phyloP scores from a whole-genome alignment of 2,329 filamentous ascomycete genomes.

The Fusarium sp. region DNA sequence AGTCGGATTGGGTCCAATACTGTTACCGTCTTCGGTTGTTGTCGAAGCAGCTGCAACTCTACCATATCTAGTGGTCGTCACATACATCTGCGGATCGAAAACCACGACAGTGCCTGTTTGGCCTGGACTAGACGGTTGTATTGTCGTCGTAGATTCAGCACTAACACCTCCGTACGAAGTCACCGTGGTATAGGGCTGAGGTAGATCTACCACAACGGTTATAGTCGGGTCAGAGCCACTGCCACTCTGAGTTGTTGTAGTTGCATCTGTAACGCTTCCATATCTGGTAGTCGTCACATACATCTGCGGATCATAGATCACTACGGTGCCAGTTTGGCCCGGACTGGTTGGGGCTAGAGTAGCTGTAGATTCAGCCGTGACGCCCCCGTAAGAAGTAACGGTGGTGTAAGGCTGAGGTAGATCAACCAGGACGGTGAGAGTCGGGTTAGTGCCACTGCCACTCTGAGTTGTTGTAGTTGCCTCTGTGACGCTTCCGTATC shows the following conservation, averaged over 20 bases:
- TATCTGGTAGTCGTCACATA: neutral
- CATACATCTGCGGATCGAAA: neutral
- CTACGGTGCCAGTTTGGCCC: neutral
- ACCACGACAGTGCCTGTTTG: neutral
- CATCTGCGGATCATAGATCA: neutral
- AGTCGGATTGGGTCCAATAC: neutral
- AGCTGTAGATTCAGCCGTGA: neutral
- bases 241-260: neutral
- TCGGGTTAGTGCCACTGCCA: neutral
- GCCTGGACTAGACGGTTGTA: neutral
- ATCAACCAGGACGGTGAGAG: neutral
- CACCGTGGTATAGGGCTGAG: neutral
- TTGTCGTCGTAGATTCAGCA: neutral
- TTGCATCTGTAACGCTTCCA: neutral
- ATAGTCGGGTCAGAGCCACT: neutral
- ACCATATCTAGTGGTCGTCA: neutral
- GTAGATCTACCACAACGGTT: neutral
- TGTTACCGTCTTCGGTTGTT: neutral
- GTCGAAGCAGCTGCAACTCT: neutral
- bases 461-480: neutral
- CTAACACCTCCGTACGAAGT: neutral
- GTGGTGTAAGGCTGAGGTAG: neutral
- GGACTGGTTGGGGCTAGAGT: neutral
- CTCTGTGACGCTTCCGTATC: neutral
- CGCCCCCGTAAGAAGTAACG: neutral